phyloP scores from a whole-genome alignment of 257 asterid species.

The Ballota nigra region DNA sequence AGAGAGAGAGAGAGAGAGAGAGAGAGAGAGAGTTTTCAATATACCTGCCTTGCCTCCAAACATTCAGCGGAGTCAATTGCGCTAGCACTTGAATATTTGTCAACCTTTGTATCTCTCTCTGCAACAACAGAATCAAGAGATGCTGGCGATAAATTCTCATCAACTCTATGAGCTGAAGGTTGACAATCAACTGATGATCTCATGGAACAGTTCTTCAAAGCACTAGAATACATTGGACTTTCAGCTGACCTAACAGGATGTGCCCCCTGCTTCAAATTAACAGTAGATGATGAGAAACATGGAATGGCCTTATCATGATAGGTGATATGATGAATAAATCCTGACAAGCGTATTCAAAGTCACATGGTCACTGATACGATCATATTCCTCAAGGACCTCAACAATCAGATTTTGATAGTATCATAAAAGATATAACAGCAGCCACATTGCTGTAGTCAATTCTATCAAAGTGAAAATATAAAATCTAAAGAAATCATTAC shows the following conservation, averaged over 20 bases:
- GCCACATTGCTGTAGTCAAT: neutral
- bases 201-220: constrained; percentile 51
- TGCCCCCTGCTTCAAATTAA: constrained; percentile 41
- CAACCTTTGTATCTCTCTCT: constrained; percentile 51
- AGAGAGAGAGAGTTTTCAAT: constrained; percentile 3
- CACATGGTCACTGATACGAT: neutral
- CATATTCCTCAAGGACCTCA: constrained; percentile 11
- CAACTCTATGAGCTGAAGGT: constrained; percentile 59
- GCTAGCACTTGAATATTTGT: constrained; percentile 46
- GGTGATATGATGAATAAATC: constrained; percentile 4
- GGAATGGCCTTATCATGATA: constrained; percentile 8
- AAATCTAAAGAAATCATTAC: neutral
- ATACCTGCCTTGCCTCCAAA: constrained; percentile 55
- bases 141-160: constrained; percentile 58
- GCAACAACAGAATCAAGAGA: constrained; percentile 70
- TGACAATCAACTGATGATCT: constrained; percentile 53
- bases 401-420: constrained; percentile 8
- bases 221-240: constrained; percentile 52
- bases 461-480: neutral
- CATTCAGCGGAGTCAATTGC: constrained; percentile 53
- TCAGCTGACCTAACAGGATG: constrained; percentile 55
- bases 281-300: constrained; percentile 22
- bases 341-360: neutral
- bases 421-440: constrained; percentile 1
- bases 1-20: neutral